phyloP scores from a whole-genome alignment of 1,139 yeast species.

The Taphrina wiesneri region DNA sequence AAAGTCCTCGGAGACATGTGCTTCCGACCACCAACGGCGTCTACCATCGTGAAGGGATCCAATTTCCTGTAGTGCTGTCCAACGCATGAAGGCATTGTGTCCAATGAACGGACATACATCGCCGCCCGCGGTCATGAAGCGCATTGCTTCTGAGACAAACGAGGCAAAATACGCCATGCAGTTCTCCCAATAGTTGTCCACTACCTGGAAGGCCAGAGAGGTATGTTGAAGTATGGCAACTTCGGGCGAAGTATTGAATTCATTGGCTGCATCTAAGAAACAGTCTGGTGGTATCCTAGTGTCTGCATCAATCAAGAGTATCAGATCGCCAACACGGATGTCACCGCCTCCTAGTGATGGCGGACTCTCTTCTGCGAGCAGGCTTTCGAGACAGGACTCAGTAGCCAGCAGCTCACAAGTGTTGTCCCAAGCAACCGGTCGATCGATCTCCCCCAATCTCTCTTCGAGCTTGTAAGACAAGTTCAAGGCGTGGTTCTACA shows the following conservation, averaged over 20 bases:
- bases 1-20: conserved; percentile 39
- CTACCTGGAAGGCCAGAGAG: conserved; percentile 38
- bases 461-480: conserved; percentile 38
- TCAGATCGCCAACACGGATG: conserved; percentile 38
- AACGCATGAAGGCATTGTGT: conserved; percentile 39
- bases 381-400: not conserved
- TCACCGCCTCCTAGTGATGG: conserved; percentile 36
- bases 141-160: conserved; percentile 38
- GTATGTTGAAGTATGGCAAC: conserved; percentile 38
- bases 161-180: conserved; percentile 38
- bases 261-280: conserved; percentile 39
- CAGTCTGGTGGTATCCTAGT: conserved; percentile 39
- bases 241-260: conserved; percentile 37
- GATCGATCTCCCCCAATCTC: conserved; percentile 16
- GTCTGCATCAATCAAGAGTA: conserved; percentile 38
- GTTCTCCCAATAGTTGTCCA: conserved; percentile 37
- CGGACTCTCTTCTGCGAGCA: conserved; percentile 8
- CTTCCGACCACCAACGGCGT: conserved; percentile 38
- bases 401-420: conserved; percentile 2
- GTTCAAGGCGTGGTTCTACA: conserved; percentile 35
- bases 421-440: conserved; percentile 22
- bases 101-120: conserved; percentile 39
- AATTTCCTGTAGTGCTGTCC: conserved; percentile 38
- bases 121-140: conserved; percentile 38
- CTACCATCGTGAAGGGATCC: conserved; percentile 31